Evolutionary conservation across 2,329 filamentous ascomycete genomes (phyloP), one percentile per base, ranked within the genome.

Genomic region (Colletotrichum tropicicola): DNA sequence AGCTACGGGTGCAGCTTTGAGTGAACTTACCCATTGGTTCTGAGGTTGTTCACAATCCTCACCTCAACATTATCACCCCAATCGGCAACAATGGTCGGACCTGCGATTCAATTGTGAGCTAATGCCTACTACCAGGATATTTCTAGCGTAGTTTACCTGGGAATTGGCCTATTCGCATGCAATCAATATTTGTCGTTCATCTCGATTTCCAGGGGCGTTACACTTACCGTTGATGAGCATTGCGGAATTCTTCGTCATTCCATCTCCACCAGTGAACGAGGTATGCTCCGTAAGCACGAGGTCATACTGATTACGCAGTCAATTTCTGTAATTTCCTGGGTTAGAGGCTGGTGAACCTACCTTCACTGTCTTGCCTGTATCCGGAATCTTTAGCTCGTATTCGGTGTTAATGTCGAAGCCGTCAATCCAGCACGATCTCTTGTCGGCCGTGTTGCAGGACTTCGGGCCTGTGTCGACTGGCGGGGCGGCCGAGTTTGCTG

Each of bases 11-110:
- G 12, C 12, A 15, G 4, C 3, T 7, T 4, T 39, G 3, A 10
- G 5, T 32, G 3, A 3, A 60, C 73, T 43, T 61, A 78, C 75
- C 75, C 76, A 67, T 79, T 80, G 30, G 72, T 75, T 13, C 80
- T 81, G 2, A 92, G 83, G n/a, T 86, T 82, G 74, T 93, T 93
- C 75, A 86, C 83, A 60, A 92, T 85, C 23, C 87, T 87, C 52
- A 92, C 84, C 49, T 89, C 76, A 32, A 85, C 75, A 6, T 67
- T 74, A 66, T 87, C 84, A 28, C 84, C 84, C 82, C 83, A 86
- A 59, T 85, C 74, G 13, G 80, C 85, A 13, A 78, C 74, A 32
- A 91, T 84, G 5, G 78, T 79, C 2, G 88, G 88, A 2, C 87
- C 87, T 53, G 84, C 67, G 35, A 65, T 43, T 62, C 37, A 51